Evolutionary conservation across 768 basidiomycete species (phyloP).

Genomic region (Amanita fuliginea): DNA sequence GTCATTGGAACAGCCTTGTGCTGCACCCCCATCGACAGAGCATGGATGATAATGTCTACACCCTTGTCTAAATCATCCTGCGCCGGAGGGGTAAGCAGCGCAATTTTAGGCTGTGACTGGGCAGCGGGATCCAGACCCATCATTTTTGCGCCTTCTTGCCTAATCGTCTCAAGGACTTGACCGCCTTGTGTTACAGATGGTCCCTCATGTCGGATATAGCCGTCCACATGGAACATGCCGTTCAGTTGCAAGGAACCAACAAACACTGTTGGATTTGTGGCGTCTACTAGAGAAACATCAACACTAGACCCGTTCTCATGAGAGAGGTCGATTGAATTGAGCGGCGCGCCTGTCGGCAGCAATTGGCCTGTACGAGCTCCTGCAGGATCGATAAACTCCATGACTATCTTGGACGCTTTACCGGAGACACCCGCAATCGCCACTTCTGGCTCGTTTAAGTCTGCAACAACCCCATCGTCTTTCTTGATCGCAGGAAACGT

Average conservation of each 20-base stretch:
- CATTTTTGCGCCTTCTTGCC: slow-evolving; percentile 38
- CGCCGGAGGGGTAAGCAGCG: slow-evolving; percentile 33
- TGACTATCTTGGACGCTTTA: slow-evolving; percentile 47
- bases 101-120: slow-evolving; percentile 65
- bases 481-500: slow-evolving; percentile 45
- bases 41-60: slow-evolving; percentile 43
- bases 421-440: slow-evolving; percentile 63
- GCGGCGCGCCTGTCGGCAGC: slow-evolving; percentile 46
- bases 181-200: slow-evolving; percentile 14
- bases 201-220: slow-evolving; percentile 22
- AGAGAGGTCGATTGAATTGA: slow-evolving; percentile 30
- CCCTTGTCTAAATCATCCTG: slow-evolving; percentile 15
- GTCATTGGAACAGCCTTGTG: slow-evolving; percentile 70
- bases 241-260: slow-evolving; percentile 34
- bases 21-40: slow-evolving; percentile 61
- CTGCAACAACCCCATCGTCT: slow-evolving; percentile 20
- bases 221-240: slow-evolving; percentile 24
- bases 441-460: slow-evolving; percentile 38
- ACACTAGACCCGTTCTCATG: slow-evolving; percentile 13
- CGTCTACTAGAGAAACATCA: slow-evolving; percentile 51
- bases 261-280: slow-evolving; percentile 68
- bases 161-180: slow-evolving; percentile 37
- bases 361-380: slow-evolving; percentile 66
- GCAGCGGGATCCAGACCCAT: slow-evolving; percentile 58
- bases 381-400: slow-evolving; percentile 56